Evolutionary conservation across 192 early-diverging fungal genomes (phyloP).

Genomic region (Obelidium mucronatum): DNA sequence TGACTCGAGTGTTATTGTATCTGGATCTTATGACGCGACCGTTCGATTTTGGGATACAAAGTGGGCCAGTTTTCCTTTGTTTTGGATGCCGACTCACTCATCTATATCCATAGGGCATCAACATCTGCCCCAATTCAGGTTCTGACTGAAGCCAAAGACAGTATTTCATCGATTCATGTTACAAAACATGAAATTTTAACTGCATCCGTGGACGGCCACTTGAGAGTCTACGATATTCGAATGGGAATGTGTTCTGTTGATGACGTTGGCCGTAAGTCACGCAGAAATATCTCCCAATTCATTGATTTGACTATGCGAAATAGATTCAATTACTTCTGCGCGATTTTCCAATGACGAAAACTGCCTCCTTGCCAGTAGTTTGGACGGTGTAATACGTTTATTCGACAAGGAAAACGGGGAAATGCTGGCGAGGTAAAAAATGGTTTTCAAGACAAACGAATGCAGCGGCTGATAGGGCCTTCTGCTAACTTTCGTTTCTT

Average conservation of each 20-base stretch:
- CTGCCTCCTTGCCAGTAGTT: slow-evolving; percentile 75
- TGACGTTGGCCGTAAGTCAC: slow-evolving; percentile 69
- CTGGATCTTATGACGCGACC: slow-evolving; percentile 82
- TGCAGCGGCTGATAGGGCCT: too few relatives aligned
- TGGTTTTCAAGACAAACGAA: too few relatives aligned
- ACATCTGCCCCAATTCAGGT: slow-evolving; percentile 77
- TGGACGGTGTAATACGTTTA: slow-evolving; percentile 84
- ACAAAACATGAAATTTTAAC: slow-evolving; percentile 75
- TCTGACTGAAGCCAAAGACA: slow-evolving; percentile 85
- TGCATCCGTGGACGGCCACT: slow-evolving; percentile 83
- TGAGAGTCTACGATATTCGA: slow-evolving; percentile 88
- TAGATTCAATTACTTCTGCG: slow-evolving; percentile 81
- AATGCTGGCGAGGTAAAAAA: slow-evolving; percentile 66
- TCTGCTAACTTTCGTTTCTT: too few relatives aligned
- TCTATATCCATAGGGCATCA: slow-evolving; percentile 20
- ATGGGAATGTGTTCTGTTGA: slow-evolving; percentile 75
- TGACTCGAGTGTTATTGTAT: slow-evolving; percentile 78
- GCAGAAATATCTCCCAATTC: background rate
- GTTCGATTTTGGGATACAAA: slow-evolving; percentile 82
- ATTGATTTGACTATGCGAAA: background rate
- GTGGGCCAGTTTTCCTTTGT: slow-evolving; percentile 46
- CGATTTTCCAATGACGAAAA: slow-evolving; percentile 70
- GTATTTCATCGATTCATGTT: slow-evolving; percentile 80
- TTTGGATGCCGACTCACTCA: too few relatives aligned
- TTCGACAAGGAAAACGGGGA: slow-evolving; percentile 82